Base-by-base conservation (phyloP, 1,284 basidiomycete species). In the Rhodotorula glutinis region DNA sequence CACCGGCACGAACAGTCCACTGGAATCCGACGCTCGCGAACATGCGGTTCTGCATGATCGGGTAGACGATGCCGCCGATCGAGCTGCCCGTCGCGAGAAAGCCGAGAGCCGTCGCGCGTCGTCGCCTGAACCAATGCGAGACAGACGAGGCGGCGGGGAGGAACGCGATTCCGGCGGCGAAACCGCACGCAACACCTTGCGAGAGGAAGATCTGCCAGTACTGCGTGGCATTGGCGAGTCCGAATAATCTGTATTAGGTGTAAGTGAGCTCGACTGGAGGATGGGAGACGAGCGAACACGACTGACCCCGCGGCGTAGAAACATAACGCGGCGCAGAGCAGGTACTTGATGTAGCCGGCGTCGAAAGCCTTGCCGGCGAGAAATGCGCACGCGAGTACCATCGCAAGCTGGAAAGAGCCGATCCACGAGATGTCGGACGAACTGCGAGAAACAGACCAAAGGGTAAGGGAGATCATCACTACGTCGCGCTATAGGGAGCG, bases 281-380 rank as follows among this genome's bases (percentile, higher is more conserved):
- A 44, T 16, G 43, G 9, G 43, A 19, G 13, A 33, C 27, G 52
- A 17, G 44, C 25, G 47, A 53, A 9, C 2, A 10, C 2, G 17
- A 59, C 55, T 41, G 60, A 76, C 61, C 72, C 67, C 2, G 63
- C 70, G 1, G 63, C 51, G 59, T 73, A 75, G 17, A 74, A 38
- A 11, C 68, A 53, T 3, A 67, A 58, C 0, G 72, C 67, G 4
- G 33, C 52, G 41, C 53, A 10, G 1, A 75, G 56, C 11, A 75
- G 53, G 19, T 67, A 66, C n/a, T 67, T 68, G 59, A 73, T 64
- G 59, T 72, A 69, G 30, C 73, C 70, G 2, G 73, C 70, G 55
- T 77, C 76, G 54, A 76, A 74, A 0, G 65, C 61, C 41, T 71
- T 72, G 21, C 75, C 75, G 2, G 69, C 58, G 0, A 74, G 16